Percentiles rank a stretch among this genome's conserved stretches.
Conservation (phyloP, 768 basidiomycete genomes). For the Mycena vulgaris region DNA sequence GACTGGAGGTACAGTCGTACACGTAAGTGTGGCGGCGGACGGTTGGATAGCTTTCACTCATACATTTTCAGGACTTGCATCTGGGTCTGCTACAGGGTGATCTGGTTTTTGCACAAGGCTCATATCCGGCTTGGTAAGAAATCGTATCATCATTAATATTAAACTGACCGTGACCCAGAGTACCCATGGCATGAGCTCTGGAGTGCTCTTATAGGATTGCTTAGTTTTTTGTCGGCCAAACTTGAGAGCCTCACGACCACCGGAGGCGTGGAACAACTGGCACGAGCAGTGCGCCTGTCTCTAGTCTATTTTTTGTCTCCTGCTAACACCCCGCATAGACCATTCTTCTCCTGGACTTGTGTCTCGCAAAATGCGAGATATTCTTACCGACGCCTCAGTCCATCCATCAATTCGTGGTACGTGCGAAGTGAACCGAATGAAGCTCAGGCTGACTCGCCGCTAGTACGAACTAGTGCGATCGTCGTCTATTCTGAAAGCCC, state of each 20-base stretch:
- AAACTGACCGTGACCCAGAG: constrained; percentile 53
- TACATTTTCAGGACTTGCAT: constrained; percentile 64
- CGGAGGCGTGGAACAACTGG: constrained; percentile 66
- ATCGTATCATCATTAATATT: neutral
- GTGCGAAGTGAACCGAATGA: constrained; percentile 42
- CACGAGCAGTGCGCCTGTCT: constrained; percentile 63
- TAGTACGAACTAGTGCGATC: constrained; percentile 81
- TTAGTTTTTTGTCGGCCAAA: constrained; percentile 71
- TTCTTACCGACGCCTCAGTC: constrained; percentile 69
- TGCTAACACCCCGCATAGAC: constrained; percentile 52
- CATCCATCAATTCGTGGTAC: constrained; percentile 74
- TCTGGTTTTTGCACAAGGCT: constrained; percentile 72
- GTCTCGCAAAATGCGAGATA: constrained; percentile 65
- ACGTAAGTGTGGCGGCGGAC: constrained; percentile 55
- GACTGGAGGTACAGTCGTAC: constrained; percentile 70
- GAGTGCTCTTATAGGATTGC: constrained; percentile 67
- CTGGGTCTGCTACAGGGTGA: constrained; percentile 65
- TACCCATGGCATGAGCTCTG: constrained; percentile 80
- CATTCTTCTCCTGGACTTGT: constrained; percentile 67
- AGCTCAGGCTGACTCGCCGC: neutral
- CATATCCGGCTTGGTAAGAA: constrained; percentile 68
- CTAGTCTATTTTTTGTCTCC: neutral
- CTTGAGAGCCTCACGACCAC: constrained; percentile 67
- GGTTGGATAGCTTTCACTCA: neutral
- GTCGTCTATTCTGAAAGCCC: constrained; percentile 63